Evolutionary conservation across 805 yeast species (phyloP), one percentile per base, ranked within the genome.

Genomic region (Sugiyamaella lignohabitans): DNA sequence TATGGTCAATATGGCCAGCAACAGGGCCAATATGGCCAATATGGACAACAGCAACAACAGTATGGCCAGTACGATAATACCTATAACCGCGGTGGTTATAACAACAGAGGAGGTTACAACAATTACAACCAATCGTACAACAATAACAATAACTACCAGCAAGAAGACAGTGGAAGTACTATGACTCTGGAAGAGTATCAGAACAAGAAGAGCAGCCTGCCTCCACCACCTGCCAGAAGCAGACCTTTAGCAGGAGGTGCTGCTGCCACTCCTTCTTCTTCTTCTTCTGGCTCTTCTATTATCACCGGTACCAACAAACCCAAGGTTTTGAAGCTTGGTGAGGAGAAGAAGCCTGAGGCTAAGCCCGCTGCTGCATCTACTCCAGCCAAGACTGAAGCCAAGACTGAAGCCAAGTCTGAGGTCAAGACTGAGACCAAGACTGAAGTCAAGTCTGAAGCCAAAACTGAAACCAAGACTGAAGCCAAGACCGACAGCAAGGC

Each of bases 151-250:
- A 24, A 42, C 10, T 45, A 47, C 4, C 48, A 30, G 16, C 56
- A 38, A 19, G 53, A 47, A 35, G 53, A 64, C 50, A 64, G 63
- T 50, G 63, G 59, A 49, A 72, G 71, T 58, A 82, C 80, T 51
- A 80, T 86, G 87, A 76, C 89, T 35, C 73, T 87, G 58, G 94
- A 87, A 45, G 95, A 86, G 55, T 87, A 79, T 69, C 82, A 84
- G 47, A 49, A 46, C 39, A 42, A 53, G 46, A 48, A 55, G 50
- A 50, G 49, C 37, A 38, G 43, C 23, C 32, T 40, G 39, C 47
- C 53, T 24, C 43, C 50, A 35, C 50, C 52, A 21, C 44, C 53
- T 22, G 42, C 48, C 23, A 43, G 29, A 10, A 30, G 27, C 18
- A 32, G 47, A 20, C 37, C 42, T 14, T 27, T 37, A 16, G 48